phyloP scores from a whole-genome alignment of 768 basidiomycete genomes.

The Leucocoprinus birnbaumii region DNA sequence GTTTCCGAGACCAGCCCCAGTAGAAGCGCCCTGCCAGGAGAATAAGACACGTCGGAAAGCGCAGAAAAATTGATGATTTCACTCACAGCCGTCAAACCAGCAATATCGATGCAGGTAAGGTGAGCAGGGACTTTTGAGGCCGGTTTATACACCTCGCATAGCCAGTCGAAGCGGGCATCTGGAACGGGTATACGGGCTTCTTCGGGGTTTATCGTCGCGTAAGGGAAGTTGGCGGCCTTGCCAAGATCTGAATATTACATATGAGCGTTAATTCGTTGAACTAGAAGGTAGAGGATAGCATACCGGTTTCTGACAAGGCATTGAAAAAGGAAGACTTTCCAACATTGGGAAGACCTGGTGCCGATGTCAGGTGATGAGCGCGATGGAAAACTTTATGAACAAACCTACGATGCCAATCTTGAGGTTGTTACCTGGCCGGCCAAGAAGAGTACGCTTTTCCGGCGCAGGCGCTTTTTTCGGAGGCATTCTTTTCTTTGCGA shows the following conservation, averaged over 20 bases:
- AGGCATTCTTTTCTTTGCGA: constrained; percentile 74
- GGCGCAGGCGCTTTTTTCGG: constrained; percentile 78
- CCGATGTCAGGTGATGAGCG: constrained; percentile 19
- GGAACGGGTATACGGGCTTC: constrained; percentile 96
- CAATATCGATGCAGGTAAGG: constrained; percentile 98
- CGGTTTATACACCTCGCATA: constrained; percentile 89
- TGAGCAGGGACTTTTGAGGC: constrained; percentile 85
- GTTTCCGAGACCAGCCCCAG: constrained; percentile 97
- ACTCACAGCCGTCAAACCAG: constrained; percentile 89
- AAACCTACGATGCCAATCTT: constrained; percentile 98
- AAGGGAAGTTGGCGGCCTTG: constrained; percentile 97
- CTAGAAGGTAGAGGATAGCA: constrained; percentile 18
- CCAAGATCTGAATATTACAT: constrained; percentile 62
- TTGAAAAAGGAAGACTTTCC: constrained; percentile 99
- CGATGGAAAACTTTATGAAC: constrained; percentile 30
- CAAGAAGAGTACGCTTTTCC: constrained; percentile 87
- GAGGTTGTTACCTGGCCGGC: constrained; percentile 93
- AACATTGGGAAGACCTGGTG: constrained; percentile 86
- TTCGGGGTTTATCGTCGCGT: constrained; percentile 91
- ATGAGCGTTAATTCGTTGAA: constrained; percentile 13
- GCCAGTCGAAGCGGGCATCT: constrained; percentile 92
- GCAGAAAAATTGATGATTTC: background rate
- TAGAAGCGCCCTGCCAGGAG: constrained; percentile 78
- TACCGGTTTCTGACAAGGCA: constrained; percentile 86
- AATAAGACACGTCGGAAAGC: background rate